A percentile compares a stretch with the other conserved stretches of the same genome.
These are phyloP conservation scores for Penicillium sp. DNA, from an alignment of 2,329 filamentous ascomycete species.

Conservation along the genomic window DNA sequence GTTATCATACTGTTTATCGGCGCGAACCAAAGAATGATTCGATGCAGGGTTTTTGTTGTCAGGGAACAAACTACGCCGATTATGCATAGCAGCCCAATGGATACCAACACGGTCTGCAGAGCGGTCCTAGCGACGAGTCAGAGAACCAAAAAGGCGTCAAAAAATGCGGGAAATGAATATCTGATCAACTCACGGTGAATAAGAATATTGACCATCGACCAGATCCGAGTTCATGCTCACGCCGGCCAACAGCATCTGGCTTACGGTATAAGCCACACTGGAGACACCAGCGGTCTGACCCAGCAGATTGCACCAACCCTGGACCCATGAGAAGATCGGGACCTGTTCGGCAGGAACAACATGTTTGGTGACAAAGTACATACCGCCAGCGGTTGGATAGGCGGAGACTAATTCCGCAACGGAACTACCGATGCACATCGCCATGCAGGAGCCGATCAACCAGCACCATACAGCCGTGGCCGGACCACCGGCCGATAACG, in stretches of 20 bases:
- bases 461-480: conserved; percentile 66
- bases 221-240: conserved; percentile 60
- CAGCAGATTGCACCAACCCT: conserved; percentile 66
- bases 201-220: conserved; percentile 52
- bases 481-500: conserved; percentile 59
- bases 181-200: conserved; percentile 52
- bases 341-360: conserved; percentile 61
- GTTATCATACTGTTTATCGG: conserved; percentile 57
- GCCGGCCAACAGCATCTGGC: conserved; percentile 62
- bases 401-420: conserved; percentile 66
- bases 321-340: conserved; percentile 63
- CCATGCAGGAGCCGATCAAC: conserved; percentile 63
- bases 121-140: conserved; percentile 47
- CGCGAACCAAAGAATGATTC: conserved; percentile 63
- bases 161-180: not conserved
- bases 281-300: conserved; percentile 64
- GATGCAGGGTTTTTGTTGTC: conserved; percentile 58
- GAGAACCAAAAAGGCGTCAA: not conserved
- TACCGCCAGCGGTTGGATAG: conserved; percentile 65
- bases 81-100: conserved; percentile 54
- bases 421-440: conserved; percentile 62
- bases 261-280: conserved; percentile 61
- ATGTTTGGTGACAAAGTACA: conserved; percentile 67
- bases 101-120: conserved; percentile 57
- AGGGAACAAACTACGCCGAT: conserved; percentile 63